These are phyloP conservation scores for Dactylellina cionopaga DNA, from an alignment of 2,329 filamentous ascomycete species.

Conservation along the genomic window DNA sequence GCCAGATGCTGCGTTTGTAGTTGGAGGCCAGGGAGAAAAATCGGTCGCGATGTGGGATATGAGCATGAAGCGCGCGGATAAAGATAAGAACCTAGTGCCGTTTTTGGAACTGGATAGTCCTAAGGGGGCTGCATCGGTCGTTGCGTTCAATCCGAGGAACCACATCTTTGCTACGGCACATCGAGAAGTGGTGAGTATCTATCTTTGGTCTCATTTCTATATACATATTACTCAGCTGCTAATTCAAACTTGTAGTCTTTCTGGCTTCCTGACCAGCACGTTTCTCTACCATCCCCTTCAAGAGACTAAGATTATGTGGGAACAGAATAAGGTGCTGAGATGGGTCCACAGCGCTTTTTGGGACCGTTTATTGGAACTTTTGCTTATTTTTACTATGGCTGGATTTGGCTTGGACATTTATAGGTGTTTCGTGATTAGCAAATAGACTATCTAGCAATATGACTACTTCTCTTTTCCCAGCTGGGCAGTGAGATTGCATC, in stretches of 20 bases:
- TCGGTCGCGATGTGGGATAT: slow-evolving; percentile 90
- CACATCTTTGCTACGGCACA: slow-evolving; percentile 93
- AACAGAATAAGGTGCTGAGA: too few species aligned
- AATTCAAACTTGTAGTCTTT: slow-evolving; percentile 53
- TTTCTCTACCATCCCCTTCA: slow-evolving; percentile 54
- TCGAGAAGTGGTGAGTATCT: slow-evolving; percentile 71
- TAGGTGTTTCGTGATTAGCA: too few species aligned
- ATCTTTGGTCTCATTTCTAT: background rate
- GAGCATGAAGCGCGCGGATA: slow-evolving; percentile 65
- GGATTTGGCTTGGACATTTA: too few species aligned
- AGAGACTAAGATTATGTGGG: too few species aligned
- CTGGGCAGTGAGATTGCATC: too few species aligned
- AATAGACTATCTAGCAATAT: too few species aligned
- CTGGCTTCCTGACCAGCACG: slow-evolving; percentile 57
- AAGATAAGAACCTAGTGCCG: slow-evolving; percentile 72
- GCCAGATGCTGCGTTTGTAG: slow-evolving; percentile 86
- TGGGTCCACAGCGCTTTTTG: too few species aligned
- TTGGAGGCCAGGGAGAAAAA: slow-evolving; percentile 71
- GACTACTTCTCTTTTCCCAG: too few species aligned
- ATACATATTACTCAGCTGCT: slow-evolving; percentile 3
- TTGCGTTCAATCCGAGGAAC: slow-evolving; percentile 89
- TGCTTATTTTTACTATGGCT: too few species aligned
- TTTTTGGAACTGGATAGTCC: slow-evolving; percentile 65
- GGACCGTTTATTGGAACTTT: too few species aligned
- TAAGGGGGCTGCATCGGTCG: slow-evolving; percentile 74